Evolutionary conservation across 352 stramenopile genomes (phyloP).

Genomic region (Phytophthora hibernalis): DNA sequence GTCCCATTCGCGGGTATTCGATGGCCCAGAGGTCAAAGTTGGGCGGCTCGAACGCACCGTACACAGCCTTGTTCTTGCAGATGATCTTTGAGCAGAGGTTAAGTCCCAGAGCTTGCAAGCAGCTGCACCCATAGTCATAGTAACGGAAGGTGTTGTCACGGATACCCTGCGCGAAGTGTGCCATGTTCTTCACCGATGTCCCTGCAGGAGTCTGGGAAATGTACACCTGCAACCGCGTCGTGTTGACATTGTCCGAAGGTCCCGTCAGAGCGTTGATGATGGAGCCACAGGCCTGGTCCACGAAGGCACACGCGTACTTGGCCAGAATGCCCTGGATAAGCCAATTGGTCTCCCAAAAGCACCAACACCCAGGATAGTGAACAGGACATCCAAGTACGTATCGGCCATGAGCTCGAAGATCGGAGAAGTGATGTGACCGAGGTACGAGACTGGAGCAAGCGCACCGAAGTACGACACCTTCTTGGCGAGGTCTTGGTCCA

Average conservation of each 20-base stretch:
- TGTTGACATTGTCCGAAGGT: constrained; percentile 62
- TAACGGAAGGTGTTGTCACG: constrained; percentile 62
- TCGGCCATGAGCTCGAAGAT: constrained; percentile 53
- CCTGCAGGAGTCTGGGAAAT: constrained; percentile 65
- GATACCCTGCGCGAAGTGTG: constrained; percentile 67
- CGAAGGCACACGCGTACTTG: constrained; percentile 61
- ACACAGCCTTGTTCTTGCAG: constrained; percentile 67
- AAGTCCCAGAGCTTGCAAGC: constrained; percentile 42
- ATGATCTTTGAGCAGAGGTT: constrained; percentile 48
- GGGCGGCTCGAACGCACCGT: constrained; percentile 57
- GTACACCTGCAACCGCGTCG: constrained; percentile 66
- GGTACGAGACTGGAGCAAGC: constrained; percentile 56
- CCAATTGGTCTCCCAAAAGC: constrained; percentile 56
- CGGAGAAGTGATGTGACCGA: constrained; percentile 49
- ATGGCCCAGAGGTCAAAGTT: constrained; percentile 51
- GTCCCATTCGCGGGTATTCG: constrained; percentile 55
- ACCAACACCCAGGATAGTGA: constrained; percentile 49
- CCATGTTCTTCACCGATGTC: constrained; percentile 73
- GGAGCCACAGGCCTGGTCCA: constrained; percentile 51
- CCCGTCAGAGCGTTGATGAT: constrained; percentile 67
- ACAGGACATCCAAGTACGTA: constrained; percentile 54
- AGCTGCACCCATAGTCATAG: constrained; percentile 73
- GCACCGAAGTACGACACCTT: constrained; percentile 70
- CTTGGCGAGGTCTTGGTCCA: constrained; percentile 64
- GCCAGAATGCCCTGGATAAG: constrained; percentile 62